Conservation (phyloP, 2,329 filamentous ascomycete species). For the Xylariaceae sp. region DNA sequence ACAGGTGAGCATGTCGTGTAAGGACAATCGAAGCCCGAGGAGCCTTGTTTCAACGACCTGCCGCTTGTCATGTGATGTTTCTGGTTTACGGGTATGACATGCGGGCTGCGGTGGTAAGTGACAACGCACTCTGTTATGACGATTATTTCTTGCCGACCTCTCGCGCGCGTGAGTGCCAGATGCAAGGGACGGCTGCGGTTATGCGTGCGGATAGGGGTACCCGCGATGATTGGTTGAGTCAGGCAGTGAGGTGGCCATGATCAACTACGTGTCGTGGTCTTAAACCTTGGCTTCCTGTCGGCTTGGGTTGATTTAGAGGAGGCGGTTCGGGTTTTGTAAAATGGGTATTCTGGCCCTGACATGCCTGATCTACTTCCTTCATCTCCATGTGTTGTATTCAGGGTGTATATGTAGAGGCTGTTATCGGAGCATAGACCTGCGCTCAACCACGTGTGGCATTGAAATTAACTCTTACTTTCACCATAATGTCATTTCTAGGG, state of each 20-base stretch:
- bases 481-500: no score
- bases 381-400: no score
- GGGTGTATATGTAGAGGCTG: neutral
- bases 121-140: neutral
- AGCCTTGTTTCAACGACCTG: constrained; percentile 3
- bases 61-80: constrained; percentile 6
- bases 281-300: neutral
- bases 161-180: neutral
- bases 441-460: no score
- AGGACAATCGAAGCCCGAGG: neutral
- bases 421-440: neutral
- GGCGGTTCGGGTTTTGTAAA: neutral
- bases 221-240: neutral
- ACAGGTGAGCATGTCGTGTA: neutral
- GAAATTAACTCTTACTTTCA: no score
- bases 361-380: neutral
- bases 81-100: neutral
- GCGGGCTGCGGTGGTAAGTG: neutral
- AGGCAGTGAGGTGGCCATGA: neutral
- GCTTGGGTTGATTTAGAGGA: neutral
- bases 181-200: neutral
- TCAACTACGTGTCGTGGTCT: neutral
- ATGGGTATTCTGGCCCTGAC: neutral
- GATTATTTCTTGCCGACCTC: neutral
- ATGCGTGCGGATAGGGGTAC: neutral